These are phyloP conservation scores for Prunus kanzakura DNA, from an alignment of 306 rosid genomes.

Conservation along the genomic window DNA sequence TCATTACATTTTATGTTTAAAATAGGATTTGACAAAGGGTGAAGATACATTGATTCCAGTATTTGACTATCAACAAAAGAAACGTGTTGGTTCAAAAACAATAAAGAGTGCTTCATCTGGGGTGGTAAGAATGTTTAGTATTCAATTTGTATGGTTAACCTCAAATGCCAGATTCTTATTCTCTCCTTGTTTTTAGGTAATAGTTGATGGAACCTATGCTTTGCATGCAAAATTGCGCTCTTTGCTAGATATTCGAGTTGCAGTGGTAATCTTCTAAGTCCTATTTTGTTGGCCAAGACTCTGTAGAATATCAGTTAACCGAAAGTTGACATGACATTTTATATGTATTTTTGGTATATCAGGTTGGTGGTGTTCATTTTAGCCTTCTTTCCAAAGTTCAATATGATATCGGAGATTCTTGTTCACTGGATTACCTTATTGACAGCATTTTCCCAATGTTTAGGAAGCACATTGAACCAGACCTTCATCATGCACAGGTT, in stretches of 20 bases:
- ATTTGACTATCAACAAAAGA: constrained; percentile 91
- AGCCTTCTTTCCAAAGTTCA: constrained; percentile 94
- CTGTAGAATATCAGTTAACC: constrained; percentile 18
- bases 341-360: constrained; percentile 33
- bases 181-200: constrained; percentile 51
- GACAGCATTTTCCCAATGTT: constrained; percentile 98
- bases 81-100: constrained; percentile 57
- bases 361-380: constrained; percentile 99
- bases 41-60: constrained; percentile 69
- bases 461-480: constrained; percentile 96
- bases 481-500: constrained; percentile 99
- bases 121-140: constrained; percentile 64
- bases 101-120: constrained; percentile 82
- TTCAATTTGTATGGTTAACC: constrained; percentile 12
- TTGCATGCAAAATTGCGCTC: constrained; percentile 95
- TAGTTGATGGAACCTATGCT: constrained; percentile 97
- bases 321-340: constrained; percentile 17
- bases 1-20: constrained; percentile 21
- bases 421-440: constrained; percentile 92
- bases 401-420: constrained; percentile 97
- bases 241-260: constrained; percentile 96
- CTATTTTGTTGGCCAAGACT: constrained; percentile 1
- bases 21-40: constrained; percentile 86
- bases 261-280: constrained; percentile 62
- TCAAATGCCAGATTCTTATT: constrained; percentile 6